Evolutionary conservation across 2,329 filamentous ascomycete species (phyloP), one percentile per base, ranked within the genome.

Genomic region (Didymella exigua): DNA sequence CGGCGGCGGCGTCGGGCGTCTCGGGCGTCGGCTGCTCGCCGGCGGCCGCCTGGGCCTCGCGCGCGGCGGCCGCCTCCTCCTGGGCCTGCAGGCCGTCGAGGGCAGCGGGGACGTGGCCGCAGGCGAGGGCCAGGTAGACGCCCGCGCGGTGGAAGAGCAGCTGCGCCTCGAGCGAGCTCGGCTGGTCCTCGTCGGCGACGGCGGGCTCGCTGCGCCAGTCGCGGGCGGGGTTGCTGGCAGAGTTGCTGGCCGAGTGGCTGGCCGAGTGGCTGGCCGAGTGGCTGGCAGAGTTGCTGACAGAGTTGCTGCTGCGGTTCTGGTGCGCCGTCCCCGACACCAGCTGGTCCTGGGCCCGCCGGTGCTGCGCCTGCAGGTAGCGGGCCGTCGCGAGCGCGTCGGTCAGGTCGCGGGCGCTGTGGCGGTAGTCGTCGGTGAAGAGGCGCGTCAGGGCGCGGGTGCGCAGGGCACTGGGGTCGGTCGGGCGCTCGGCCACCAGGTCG

Each of bases 121-220:
- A 90, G 11, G 91, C 89, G 65, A 91, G 80, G 4, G 84, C 84
- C 30, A 96, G 78, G 70, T 93, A 89, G 5, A 86, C 86, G 5
- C 85, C 84, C 1, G 86, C 91, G 40, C 91, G 84, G 62, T 93
- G 88, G 71, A 95, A 93, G 4, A 90, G 75, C 4, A 95, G 74
- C 68, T 95, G 91, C 42, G 83, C 81, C 69, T 91, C 88, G 59
- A 93, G 78, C 69, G 90, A 90, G 63, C 82, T 88, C 13, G 90
- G 90, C 61, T 93, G 89, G 58, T 89, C 82, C 62, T 84, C 82
- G 48, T 87, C 85, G 44, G 81, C 78, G 31, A 85, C 67, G 57
- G 81, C 82, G 42, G 78, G 72, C 30, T 83, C 79, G 30, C 79
- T 76, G 61, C 77, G 77, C 78, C 81, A 81, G 67, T 75, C 79